Evolutionary conservation across 2,329 filamentous ascomycete genomes (phyloP).

Genomic region (Pseudopithomyces chartarum): DNA sequence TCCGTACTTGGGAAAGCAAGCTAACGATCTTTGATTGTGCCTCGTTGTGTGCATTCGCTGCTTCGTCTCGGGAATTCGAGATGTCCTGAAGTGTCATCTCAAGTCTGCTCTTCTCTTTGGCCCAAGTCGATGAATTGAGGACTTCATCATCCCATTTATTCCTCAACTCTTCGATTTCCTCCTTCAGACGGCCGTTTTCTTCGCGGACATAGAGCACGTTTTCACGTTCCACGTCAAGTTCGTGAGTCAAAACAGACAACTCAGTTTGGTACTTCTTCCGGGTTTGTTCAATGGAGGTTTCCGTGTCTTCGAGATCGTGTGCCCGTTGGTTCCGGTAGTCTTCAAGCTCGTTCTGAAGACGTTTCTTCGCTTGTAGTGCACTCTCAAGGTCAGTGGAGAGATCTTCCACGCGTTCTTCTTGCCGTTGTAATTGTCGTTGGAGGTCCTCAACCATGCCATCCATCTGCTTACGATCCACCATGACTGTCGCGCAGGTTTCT

Average conservation of each 20-base stretch:
- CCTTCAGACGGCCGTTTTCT: slow-evolving; percentile 86
- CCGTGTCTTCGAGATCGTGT: slow-evolving; percentile 96
- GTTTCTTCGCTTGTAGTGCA: slow-evolving; percentile 86
- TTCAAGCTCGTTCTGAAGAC: slow-evolving; percentile 94
- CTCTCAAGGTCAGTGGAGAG: slow-evolving; percentile 86
- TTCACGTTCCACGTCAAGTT: slow-evolving; percentile 91
- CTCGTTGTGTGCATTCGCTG: slow-evolving; percentile 89
- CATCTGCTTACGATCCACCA: slow-evolving; percentile 91
- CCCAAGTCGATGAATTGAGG: slow-evolving; percentile 96
- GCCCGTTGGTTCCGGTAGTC: slow-evolving; percentile 95
- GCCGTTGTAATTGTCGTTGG: slow-evolving; percentile 84
- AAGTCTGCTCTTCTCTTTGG: slow-evolving; percentile 92
- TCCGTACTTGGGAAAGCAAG: slow-evolving; percentile 86
- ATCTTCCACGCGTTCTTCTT: slow-evolving; percentile 91
- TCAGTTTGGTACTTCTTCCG: slow-evolving; percentile 97
- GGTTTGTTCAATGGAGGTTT: slow-evolving; percentile 94
- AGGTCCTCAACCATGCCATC: slow-evolving; percentile 86
- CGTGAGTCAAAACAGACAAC: slow-evolving; percentile 84
- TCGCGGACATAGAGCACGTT: slow-evolving; percentile 82
- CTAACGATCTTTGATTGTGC: slow-evolving; percentile 92
- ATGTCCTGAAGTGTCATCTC: slow-evolving; percentile 90
- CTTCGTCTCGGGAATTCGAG: slow-evolving; percentile 89
- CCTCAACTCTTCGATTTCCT: slow-evolving; percentile 92
- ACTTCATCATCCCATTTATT: slow-evolving; percentile 99
- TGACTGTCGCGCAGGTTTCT: slow-evolving; percentile 85